A percentile compares a stretch with the other conserved stretches of the same genome.
phyloP scores from a whole-genome alignment of 225 moss, liverwort and hornwort species.

The Bryoerythrophyllum caledonicum region DNA sequence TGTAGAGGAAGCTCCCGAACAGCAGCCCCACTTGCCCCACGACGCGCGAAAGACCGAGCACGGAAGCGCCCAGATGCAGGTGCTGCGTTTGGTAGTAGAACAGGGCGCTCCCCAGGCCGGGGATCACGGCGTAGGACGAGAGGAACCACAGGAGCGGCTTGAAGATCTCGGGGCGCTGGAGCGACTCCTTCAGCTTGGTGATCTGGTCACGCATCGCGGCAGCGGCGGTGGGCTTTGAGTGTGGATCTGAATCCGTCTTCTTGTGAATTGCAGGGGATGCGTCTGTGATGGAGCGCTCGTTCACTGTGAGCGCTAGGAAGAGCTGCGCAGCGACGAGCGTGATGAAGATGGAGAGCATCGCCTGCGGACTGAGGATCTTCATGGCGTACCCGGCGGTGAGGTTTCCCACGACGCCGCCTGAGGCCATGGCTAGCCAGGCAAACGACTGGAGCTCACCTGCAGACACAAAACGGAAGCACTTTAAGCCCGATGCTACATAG shows the following conservation, averaged over 20 bases:
- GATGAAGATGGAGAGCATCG: slow-evolving; percentile 60
- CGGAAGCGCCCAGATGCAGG: slow-evolving; percentile 49
- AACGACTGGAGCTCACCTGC: slow-evolving; percentile 75
- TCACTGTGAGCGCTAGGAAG: slow-evolving; percentile 42
- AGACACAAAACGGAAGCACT: not conserved
- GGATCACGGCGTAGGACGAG: slow-evolving; percentile 68
- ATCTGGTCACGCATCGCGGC: slow-evolving; percentile 49
- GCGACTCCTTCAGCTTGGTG: slow-evolving; percentile 29
- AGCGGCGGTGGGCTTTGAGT: not conserved
- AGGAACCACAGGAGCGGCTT: slow-evolving; percentile 67
- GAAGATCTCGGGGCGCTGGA: slow-evolving; percentile 59
- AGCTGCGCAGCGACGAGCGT: slow-evolving; percentile 49
- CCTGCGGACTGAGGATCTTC: slow-evolving; percentile 43
- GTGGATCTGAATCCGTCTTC: slow-evolving; percentile 21
- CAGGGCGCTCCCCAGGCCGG: slow-evolving; percentile 61
- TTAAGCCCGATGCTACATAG: no score
- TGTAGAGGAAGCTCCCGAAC: slow-evolving; percentile 61
- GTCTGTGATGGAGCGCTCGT: slow-evolving; percentile 45
- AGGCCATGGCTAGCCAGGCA: slow-evolving; percentile 63
- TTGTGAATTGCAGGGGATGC: slow-evolving; percentile 13
- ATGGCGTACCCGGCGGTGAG: slow-evolving; percentile 62
- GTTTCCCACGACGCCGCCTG: slow-evolving; percentile 67
- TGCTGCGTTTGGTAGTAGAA: slow-evolving; percentile 70
- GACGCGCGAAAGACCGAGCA: slow-evolving; percentile 59
- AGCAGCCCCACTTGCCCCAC: slow-evolving; percentile 65